Evolutionary conservation across 306 rosid species (phyloP), one percentile per base, ranked within the genome.

Genomic region (Begonia loranthoides): DNA sequence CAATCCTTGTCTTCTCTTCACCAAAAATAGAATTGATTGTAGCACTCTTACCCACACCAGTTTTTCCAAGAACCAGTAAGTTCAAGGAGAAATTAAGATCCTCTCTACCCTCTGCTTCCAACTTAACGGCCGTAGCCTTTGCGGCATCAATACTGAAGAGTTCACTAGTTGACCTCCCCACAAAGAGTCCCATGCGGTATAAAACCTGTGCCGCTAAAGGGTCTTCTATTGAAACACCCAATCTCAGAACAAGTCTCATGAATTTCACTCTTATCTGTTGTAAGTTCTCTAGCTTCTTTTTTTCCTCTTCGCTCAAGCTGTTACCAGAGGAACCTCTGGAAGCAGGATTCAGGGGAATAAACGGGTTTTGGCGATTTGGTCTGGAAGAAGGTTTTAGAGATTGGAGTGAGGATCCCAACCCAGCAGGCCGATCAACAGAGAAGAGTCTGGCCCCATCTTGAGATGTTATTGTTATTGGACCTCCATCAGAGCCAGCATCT

Each of bases 41-140:
- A 48, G 99, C 95, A 81, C 99, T 90, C 80, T 90, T 90, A 57
- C 99, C 99, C 17, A 90, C 92, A 10, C 99, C 99, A 5, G 86
- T 45, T 71, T 86, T 90, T 43, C 99, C 99, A 67, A 90, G 79
- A 74, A 90, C 95, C 62, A 90, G 66, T 56, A 92, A 74, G 76
- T 73, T 83, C 73, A 92, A 50, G 45, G 99, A 86, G 65, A 78
- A 80, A 49, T 73, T 49, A 24, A 90, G 61, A 55, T 83, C 81
- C 50, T 76, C 87, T 34, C 57, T 74, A 45, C 70, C 78, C 73
- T 83, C 87, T 9, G 77, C 81, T 73, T 92, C 96, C 72, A 83
- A 94, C 75, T 68, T 63, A 52, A 53, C 59, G 60, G 99, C 88
- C 9, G 72, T 73, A 69, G 65, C 77, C 76, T 76, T 83, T 11